Conservation (phyloP, 345 rosid genomes). For the Sonneratia alba region DNA sequence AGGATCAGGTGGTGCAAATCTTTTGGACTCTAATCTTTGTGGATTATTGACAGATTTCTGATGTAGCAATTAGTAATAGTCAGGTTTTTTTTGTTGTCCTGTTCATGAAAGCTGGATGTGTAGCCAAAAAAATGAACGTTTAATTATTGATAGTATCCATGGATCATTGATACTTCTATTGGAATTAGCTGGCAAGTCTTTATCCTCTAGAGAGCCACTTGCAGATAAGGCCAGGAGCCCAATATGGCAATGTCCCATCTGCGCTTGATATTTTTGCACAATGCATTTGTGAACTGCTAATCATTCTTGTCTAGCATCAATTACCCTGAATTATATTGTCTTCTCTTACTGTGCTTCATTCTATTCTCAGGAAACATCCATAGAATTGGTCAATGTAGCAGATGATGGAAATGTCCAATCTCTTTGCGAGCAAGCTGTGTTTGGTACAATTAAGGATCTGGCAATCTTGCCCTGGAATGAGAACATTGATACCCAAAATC, state of each 20-base stretch:
- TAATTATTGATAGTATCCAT: not conserved
- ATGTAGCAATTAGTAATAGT: too few species aligned
- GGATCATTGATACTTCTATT: not conserved
- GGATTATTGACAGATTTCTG: too few species aligned
- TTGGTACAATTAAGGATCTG: slow-evolving; percentile 85
- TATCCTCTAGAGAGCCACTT: not conserved
- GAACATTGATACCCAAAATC: slow-evolving; percentile 27
- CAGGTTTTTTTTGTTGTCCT: too few species aligned
- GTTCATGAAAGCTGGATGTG: too few species aligned
- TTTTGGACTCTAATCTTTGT: too few species aligned
- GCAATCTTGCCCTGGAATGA: slow-evolving; percentile 62
- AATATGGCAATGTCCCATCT: not conserved
- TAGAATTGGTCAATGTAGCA: slow-evolving; percentile 68
- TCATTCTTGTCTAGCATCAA: not conserved
- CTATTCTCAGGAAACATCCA: slow-evolving; percentile 68
- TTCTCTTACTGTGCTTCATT: slow-evolving; percentile 8
- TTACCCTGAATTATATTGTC: not conserved
- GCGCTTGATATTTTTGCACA: not conserved
- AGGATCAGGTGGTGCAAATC: not conserved
- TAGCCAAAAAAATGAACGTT: too few species aligned
- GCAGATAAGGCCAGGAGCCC: not conserved
- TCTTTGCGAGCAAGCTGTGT: slow-evolving; percentile 73
- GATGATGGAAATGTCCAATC: slow-evolving; percentile 75
- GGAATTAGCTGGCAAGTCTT: not conserved
- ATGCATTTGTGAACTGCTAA: not conserved